Percentiles rank a stretch among this genome's conserved stretches.
Conservation (phyloP, 768 basidiomycete genomes). For the Tulasnella sp. region DNA sequence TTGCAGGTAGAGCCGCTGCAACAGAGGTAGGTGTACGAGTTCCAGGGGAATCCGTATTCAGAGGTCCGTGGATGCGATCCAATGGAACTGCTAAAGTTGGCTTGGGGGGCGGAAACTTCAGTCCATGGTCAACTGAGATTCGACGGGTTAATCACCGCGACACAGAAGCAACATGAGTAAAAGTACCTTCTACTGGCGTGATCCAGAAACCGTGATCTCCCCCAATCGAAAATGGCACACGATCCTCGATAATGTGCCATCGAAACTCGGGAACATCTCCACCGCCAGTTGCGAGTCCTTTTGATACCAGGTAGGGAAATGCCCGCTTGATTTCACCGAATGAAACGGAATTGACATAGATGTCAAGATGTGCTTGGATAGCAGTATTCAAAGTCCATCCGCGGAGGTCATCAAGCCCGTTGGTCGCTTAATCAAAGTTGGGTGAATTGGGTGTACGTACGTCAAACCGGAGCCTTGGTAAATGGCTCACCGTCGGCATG, state of each 20-base stretch:
- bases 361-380: constrained; percentile 61
- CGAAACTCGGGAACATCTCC: constrained; percentile 75
- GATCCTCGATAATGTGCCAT: constrained; percentile 71
- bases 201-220: constrained; percentile 46
- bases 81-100: constrained; percentile 31
- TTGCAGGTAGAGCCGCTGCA: not conserved
- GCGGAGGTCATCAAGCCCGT: constrained; percentile 81
- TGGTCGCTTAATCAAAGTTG: constrained; percentile 46
- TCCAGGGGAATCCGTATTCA: constrained; percentile 13
- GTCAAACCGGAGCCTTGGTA: not conserved
- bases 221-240: constrained; percentile 52
- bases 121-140: constrained; percentile 58
- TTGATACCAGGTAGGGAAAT: constrained; percentile 74
- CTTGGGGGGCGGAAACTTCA: constrained; percentile 37
- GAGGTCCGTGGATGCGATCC: constrained; percentile 29
- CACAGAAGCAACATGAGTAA: not conserved
- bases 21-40: constrained; percentile 16
- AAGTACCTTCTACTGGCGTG: constrained; percentile 51
- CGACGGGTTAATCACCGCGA: not conserved
- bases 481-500: constrained; percentile 58
- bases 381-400: constrained; percentile 59
- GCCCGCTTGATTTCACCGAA: constrained; percentile 53
- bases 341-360: constrained; percentile 58
- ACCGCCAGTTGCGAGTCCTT: constrained; percentile 66
- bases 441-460: not conserved